phyloP scores from a whole-genome alignment of 179 eudicot genomes.

The Beta lomatogona region DNA sequence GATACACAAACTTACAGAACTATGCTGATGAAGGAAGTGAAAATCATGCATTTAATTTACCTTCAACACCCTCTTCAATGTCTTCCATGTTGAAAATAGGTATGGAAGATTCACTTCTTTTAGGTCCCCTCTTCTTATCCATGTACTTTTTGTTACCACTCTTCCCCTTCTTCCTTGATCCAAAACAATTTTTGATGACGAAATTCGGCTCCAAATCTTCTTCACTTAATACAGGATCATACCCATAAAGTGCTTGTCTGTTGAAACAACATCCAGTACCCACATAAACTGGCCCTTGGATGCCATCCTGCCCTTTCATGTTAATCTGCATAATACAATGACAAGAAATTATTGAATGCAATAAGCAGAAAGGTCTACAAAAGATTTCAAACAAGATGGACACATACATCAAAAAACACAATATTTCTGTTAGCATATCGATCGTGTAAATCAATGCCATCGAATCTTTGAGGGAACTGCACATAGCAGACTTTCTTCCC shows the following conservation, averaged over 20 bases:
- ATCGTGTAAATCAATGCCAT: constrained; percentile 88
- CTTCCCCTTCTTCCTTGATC: constrained; percentile 77
- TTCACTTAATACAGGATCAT: constrained; percentile 76
- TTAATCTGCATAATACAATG: constrained; percentile 55
- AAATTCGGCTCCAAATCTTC: constrained; percentile 90
- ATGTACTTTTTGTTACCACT: constrained; percentile 62
- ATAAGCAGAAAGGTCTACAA: neutral
- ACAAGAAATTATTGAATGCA: neutral
- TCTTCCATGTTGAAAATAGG: constrained; percentile 83
- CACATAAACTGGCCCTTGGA: constrained; percentile 93
- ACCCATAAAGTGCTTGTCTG: constrained; percentile 86
- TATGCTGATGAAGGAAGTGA: neutral
- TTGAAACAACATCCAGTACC: constrained; percentile 96
- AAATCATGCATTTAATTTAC: constrained; percentile 30
- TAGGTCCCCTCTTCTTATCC: constrained; percentile 63
- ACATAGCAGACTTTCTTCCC: constrained; percentile 86
- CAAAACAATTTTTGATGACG: constrained; percentile 75
- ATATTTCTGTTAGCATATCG: constrained; percentile 88
- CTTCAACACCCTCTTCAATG: constrained; percentile 85
- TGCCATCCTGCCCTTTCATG: constrained; percentile 87
- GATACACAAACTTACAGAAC: too few relatives aligned
- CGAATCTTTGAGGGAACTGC: constrained; percentile 88
- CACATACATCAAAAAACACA: constrained; percentile 86
- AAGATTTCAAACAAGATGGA: constrained; percentile 7
- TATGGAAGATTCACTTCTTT: constrained; percentile 77